Evolutionary conservation across 73 alveolate species (phyloP).

Genomic region (Uronychia setigera): DNA sequence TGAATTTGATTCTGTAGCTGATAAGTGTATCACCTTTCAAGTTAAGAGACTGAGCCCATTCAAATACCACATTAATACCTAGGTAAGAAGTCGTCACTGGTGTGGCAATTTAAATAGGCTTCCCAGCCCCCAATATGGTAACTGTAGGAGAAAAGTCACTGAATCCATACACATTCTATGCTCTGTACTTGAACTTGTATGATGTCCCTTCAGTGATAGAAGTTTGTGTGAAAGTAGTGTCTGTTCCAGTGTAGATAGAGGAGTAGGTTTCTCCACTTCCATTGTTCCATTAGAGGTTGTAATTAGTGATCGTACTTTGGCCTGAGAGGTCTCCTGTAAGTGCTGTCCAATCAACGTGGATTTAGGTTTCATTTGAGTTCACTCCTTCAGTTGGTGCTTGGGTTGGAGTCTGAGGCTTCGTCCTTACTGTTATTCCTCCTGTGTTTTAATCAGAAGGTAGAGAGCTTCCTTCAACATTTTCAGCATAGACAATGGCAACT

Average conservation of each 20-base stretch:
- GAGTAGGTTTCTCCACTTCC: conserved; percentile 24
- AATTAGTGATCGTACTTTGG: conserved; percentile 41
- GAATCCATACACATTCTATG: conserved; percentile 37
- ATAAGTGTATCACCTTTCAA: not conserved
- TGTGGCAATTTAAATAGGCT: not conserved
- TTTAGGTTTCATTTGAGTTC: conserved; percentile 11
- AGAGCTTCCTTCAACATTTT: not conserved
- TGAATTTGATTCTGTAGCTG: not conserved
- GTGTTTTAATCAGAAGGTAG: not conserved
- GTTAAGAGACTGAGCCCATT: conserved; percentile 14
- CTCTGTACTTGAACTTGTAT: conserved; percentile 17
- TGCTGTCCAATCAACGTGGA: conserved; percentile 28
- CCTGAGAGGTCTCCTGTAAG: conserved; percentile 31
- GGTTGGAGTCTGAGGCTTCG: conserved; percentile 35
- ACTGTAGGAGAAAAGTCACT: conserved; percentile 16
- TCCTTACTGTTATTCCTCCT: not conserved
- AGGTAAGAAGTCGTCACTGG: conserved; percentile 13
- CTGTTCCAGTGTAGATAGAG: conserved; percentile 43
- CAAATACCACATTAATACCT: conserved; percentile 24
- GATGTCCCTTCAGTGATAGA: conserved; percentile 14
- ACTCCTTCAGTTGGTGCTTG: conserved; percentile 22
- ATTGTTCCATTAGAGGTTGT: conserved; percentile 19
- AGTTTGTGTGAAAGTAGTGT: conserved; percentile 2
- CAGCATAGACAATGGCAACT: not conserved
- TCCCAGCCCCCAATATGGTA: not conserved